These are phyloP conservation scores for Phytophthora agathidicida DNA, from an alignment of 352 stramenopile genomes.

Conservation along the genomic window DNA sequence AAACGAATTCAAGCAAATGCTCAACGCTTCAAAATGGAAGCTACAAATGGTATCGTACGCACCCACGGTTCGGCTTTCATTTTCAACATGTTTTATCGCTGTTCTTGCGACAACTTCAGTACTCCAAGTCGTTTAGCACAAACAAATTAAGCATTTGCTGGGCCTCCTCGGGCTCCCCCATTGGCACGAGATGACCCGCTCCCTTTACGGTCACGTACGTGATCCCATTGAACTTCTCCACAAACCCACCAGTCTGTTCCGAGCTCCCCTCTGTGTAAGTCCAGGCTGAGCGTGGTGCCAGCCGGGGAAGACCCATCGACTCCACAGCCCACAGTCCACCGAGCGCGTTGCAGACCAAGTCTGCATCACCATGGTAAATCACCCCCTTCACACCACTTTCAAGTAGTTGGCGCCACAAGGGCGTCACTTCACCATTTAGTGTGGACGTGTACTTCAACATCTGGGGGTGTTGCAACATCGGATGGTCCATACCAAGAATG, in stretches of 20 bases:
- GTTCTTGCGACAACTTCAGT: constrained; percentile 5
- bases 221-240: constrained; percentile 83
- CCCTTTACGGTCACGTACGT: constrained; percentile 92
- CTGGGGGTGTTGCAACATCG: constrained; percentile 36
- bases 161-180: constrained; percentile 73
- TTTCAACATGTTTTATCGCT: constrained; percentile 20
- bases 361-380: constrained; percentile 79
- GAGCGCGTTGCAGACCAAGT: constrained; percentile 75
- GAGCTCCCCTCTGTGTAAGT: constrained; percentile 35
- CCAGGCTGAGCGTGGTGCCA: constrained; percentile 51
- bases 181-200: constrained; percentile 90
- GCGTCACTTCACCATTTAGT: constrained; percentile 53
- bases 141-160: constrained; percentile 79
- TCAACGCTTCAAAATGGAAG: too few relatives aligned
- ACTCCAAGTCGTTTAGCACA: constrained; percentile 51
- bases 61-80: constrained; percentile 11
- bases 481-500: constrained; percentile 42
- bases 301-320: constrained; percentile 54
- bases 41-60: constrained; percentile 3
- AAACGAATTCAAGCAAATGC: too few relatives aligned
- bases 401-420: constrained; percentile 66
- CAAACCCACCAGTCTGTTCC: constrained; percentile 84
- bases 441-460: constrained; percentile 60
- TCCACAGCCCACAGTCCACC: constrained; percentile 74
- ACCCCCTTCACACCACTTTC: constrained; percentile 50